These are phyloP conservation scores for Claviceps capensis DNA, from an alignment of 2,329 filamentous ascomycete genomes.

Conservation along the genomic window DNA sequence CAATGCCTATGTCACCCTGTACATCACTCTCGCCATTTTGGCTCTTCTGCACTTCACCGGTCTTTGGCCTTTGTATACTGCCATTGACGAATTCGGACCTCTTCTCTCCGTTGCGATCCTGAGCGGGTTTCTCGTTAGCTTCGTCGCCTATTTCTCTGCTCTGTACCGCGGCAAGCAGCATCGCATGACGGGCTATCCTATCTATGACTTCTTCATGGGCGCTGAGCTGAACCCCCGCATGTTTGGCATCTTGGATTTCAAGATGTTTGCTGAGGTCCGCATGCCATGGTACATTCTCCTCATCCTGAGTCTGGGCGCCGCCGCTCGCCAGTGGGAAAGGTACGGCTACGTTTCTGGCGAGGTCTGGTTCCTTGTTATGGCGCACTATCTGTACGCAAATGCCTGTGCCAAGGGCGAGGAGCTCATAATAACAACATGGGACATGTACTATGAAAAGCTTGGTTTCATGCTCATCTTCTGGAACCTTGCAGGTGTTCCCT, in stretches of 20 bases:
- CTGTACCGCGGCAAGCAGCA: constrained; percentile 68
- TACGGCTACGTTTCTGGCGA: constrained; percentile 83
- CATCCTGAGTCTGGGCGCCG: constrained; percentile 60
- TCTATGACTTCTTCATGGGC: constrained; percentile 89
- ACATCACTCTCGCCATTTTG: constrained; percentile 63
- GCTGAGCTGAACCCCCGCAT: constrained; percentile 76
- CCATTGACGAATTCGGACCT: constrained; percentile 91
- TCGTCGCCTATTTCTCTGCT: constrained; percentile 79
- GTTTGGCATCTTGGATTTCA: constrained; percentile 77
- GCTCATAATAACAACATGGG: constrained; percentile 77
- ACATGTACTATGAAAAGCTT: constrained; percentile 96
- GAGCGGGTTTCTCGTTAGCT: constrained; percentile 71
- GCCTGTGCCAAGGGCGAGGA: constrained; percentile 88
- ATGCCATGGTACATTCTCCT: constrained; percentile 87
- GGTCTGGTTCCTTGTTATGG: constrained; percentile 71
- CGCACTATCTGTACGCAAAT: constrained; percentile 84
- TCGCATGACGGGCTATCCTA: constrained; percentile 70
- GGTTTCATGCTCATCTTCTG: constrained; percentile 98
- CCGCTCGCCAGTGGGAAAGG: constrained; percentile 67
- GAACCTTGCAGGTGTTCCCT: constrained; percentile 83
- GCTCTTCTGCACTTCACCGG: constrained; percentile 67
- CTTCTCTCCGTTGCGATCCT: constrained; percentile 87
- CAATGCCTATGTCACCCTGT: constrained; percentile 78
- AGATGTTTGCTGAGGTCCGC: constrained; percentile 92
- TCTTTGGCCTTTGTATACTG: constrained; percentile 75